Percentiles rank a stretch among this genome's conserved stretches.
Evolutionary conservation across 805 yeast genomes (phyloP).

Genomic region (Ogataea chonburiensis): DNA sequence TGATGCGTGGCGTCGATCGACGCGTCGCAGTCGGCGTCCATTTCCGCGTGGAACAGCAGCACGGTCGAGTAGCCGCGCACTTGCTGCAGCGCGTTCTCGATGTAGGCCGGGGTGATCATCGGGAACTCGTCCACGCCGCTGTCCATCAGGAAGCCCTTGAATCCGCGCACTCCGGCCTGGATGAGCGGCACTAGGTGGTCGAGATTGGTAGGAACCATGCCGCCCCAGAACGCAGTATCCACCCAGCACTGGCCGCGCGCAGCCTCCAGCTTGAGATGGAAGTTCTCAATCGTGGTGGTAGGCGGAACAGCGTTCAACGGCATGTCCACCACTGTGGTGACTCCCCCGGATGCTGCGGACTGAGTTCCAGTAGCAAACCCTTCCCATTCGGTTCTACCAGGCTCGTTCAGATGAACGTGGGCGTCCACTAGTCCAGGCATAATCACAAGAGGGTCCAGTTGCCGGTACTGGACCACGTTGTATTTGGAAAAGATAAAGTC

Average conservation of each 20-base stretch:
- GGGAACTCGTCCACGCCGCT: slow-evolving; percentile 98
- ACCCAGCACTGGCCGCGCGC: slow-evolving; percentile 85
- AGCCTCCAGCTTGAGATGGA: slow-evolving; percentile 72
- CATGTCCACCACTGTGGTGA: slow-evolving; percentile 94
- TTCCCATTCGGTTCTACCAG: slow-evolving; percentile 99
- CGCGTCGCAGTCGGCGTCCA: slow-evolving; percentile 39
- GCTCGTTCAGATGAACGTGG: slow-evolving; percentile 93
- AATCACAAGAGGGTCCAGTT: slow-evolving; percentile 61
- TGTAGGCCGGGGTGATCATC: slow-evolving; percentile 63
- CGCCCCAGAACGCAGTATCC: slow-evolving; percentile 97
- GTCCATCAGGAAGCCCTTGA: slow-evolving; percentile 89
- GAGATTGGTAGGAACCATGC: slow-evolving; percentile 77
- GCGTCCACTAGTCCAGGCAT: slow-evolving; percentile 93
- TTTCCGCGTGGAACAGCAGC: slow-evolving; percentile 92
- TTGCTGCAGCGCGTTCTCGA: slow-evolving; percentile 60
- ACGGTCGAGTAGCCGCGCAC: slow-evolving; percentile 67
- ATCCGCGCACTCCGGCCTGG: slow-evolving; percentile 86
- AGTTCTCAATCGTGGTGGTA: slow-evolving; percentile 78
- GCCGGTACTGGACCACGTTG: slow-evolving; percentile 44
- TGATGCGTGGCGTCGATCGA: slow-evolving; percentile 35
- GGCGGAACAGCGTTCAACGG: slow-evolving; percentile 96
- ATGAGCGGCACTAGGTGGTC: slow-evolving; percentile 71
- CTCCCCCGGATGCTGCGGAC: slow-evolving; percentile 95
- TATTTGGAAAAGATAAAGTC: slow-evolving; percentile 44
- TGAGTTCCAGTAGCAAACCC: slow-evolving; percentile 96